A percentile compares a stretch with the other conserved stretches of the same genome.
phyloP scores from a whole-genome alignment of 345 rosid genomes.

The Salix koriyanagi region DNA sequence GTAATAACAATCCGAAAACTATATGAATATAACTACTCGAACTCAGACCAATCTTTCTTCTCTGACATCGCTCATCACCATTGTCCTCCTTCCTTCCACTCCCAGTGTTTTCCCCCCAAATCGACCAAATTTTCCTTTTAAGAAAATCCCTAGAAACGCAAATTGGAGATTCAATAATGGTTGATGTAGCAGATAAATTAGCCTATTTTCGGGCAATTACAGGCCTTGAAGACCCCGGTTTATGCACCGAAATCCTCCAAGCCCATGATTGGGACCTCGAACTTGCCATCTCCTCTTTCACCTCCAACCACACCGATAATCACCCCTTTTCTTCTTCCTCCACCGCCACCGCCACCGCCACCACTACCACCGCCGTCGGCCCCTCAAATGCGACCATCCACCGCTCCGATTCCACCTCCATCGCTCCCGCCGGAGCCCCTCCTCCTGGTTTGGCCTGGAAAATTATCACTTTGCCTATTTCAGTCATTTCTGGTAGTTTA shows the following conservation, averaged over 20 bases:
- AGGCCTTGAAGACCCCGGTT: conserved; percentile 83
- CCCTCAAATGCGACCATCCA: background rate
- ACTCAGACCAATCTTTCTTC: background rate
- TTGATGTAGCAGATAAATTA: conserved; percentile 77
- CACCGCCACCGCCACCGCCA: conserved; percentile 23
- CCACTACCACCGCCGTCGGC: conserved; percentile 9
- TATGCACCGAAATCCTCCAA: conserved; percentile 91
- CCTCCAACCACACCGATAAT: conserved; percentile 30
- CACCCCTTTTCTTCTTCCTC: background rate
- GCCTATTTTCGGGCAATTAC: conserved; percentile 90
- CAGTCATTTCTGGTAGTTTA: conserved; percentile 78
- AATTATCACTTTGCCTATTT: conserved; percentile 69
- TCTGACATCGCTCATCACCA: background rate
- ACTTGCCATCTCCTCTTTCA: conserved; percentile 89
- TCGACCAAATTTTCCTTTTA: background rate
- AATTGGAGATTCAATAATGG: conserved; percentile 40
- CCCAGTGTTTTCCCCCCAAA: background rate
- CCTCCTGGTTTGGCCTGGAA: conserved; percentile 81
- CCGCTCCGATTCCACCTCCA: no score
- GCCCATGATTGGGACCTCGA: conserved; percentile 98
- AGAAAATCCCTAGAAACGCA: background rate
- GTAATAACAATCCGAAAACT: background rate
- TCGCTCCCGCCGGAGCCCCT: conserved; percentile 17
- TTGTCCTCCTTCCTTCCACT: background rate
- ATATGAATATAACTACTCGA: background rate